Evolutionary conservation across 345 rosid genomes (phyloP).

Genomic region (Camelina sativa): DNA sequence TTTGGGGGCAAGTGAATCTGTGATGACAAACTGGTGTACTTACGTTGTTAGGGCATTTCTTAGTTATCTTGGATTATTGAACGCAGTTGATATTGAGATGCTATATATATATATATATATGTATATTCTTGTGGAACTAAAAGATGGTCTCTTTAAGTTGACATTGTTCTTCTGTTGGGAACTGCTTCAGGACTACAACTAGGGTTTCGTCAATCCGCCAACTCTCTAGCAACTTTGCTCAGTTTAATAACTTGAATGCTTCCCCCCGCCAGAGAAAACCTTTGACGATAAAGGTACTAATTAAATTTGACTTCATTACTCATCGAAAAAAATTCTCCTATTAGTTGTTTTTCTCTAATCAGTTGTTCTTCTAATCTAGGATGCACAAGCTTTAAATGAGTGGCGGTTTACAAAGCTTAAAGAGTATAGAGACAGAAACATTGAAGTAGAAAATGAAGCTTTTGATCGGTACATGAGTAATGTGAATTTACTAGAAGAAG

Average conservation of each 20-base stretch:
- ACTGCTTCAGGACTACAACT: constrained; percentile 63
- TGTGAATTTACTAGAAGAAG: constrained; percentile 76
- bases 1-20: background rate
- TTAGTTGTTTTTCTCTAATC: constrained; percentile 9
- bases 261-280: constrained; percentile 79
- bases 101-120: constrained; percentile 1
- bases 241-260: constrained; percentile 77
- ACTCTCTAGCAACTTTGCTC: constrained; percentile 83
- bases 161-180: constrained; percentile 16
- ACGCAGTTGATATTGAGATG: background rate
- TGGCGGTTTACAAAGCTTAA: constrained; percentile 93
- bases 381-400: constrained; percentile 80
- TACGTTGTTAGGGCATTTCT: constrained; percentile 9
- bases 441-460: constrained; percentile 81
- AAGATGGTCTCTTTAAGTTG: constrained; percentile 20
- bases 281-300: constrained; percentile 73
- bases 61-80: background rate
- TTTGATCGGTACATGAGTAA: constrained; percentile 84
- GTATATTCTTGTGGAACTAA: constrained; percentile 11
- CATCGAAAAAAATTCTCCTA: background rate
- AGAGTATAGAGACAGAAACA: constrained; percentile 70
- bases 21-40: background rate
- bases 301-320: background rate
- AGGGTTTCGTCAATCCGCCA: constrained; percentile 78
- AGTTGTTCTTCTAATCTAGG: constrained; percentile 53